Evolutionary conservation across 148 eudicot genomes (phyloP), one percentile per base, ranked within the genome.

Genomic region (Spergularia bocconei): DNA sequence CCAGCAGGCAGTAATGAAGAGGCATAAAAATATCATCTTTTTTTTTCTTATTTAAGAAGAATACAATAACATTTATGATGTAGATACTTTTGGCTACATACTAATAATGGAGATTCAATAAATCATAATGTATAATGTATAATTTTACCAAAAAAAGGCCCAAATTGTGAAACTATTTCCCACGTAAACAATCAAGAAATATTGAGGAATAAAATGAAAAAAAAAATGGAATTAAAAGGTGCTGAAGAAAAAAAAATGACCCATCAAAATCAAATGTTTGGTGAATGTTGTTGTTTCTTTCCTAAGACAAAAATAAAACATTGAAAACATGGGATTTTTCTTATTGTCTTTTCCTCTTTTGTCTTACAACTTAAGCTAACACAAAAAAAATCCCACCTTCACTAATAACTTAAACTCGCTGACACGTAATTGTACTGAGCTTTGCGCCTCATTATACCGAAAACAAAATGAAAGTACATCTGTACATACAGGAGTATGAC

Each of bases 331-430:
- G 70, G 70, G 69, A 69, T 62, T 74, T 67, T 21, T n/a, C 20
- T 67, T 14, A 7, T 50, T 68, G 77, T 69, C 74, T 53, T 55
- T 67, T 59, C n/a, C 60, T 62, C 56, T 52, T 75, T 60, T 61
- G 41, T 77, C 78, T 68, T 53, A 74, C 63, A 68, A 16, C 69
- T 74, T 57, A 67, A 74, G 70, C 65, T 69, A 79, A 69, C 53
- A 54, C 59, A 77, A 19, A 39, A 59, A n/a, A 36, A 17, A 5
- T 52, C 17, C 16, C 10, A 51, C 19, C 29, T 15, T 23, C 20
- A 59, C 36, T 20, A 59, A 23, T 59, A 29, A 29, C 36, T 29
- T 2, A 2, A 23, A 44, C 63, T 55, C 59, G 7, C 15, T 55
- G 17, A 14, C 6, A 6, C 10, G 48, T 9, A 9, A 44, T 44